Conservation (phyloP, 129 eudicot species). For the Oenanthe sinensis region DNA sequence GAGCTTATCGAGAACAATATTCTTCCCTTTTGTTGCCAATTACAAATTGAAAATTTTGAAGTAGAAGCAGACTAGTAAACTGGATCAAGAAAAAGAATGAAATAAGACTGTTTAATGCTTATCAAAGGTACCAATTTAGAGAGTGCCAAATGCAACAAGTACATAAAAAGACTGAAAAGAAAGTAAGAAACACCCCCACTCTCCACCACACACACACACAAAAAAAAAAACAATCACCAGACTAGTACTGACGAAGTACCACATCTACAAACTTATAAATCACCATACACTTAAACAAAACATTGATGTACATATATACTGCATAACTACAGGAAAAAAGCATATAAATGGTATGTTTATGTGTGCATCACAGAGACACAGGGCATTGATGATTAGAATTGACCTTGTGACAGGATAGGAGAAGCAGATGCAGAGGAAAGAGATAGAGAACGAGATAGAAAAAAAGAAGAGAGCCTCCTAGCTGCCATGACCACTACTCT, state of each 20-base stretch:
- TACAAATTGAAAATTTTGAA: too few species aligned
- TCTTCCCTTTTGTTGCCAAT: too few species aligned
- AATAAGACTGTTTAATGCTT: too few species aligned
- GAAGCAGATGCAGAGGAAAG: neutral
- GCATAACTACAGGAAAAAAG: too few species aligned
- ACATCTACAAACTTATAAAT: neutral
- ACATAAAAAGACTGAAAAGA: neutral
- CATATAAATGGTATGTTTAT: too few species aligned
- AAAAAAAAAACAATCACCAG: neutral
- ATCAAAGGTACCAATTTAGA: too few species aligned
- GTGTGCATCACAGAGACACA: too few species aligned
- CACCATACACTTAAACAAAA: neutral
- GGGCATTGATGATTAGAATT: too few species aligned
- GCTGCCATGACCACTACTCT: neutral
- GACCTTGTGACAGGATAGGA: neutral
- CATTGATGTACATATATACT: too few species aligned
- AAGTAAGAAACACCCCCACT: neutral
- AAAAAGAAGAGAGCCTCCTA: slow-evolving; percentile 7
- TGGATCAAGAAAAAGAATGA: neutral
- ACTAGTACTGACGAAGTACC: neutral
- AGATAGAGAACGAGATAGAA: slow-evolving; percentile 7
- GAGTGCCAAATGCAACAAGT: neutral
- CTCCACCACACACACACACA: neutral
- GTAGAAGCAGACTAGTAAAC: neutral
- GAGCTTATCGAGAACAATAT: neutral